phyloP scores from a whole-genome alignment of 768 basidiomycete species.

The Omphalotus guepiniiformis region DNA sequence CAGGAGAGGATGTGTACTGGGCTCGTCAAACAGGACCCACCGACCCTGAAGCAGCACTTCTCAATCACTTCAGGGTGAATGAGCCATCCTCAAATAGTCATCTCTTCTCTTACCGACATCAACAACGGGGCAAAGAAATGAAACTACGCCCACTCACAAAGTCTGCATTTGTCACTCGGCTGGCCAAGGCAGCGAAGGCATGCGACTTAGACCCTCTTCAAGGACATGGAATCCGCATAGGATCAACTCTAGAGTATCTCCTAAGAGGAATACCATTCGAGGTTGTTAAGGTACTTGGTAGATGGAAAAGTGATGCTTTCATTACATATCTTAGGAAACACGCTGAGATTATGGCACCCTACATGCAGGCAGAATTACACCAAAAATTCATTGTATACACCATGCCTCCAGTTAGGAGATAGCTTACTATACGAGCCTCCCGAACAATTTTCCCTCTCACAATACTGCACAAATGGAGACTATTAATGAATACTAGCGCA shows the following conservation, averaged over 20 bases:
- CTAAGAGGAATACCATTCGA: conserved; percentile 19
- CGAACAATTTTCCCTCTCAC: not conserved
- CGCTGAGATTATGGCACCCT: conserved; percentile 17
- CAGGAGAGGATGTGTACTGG: conserved; percentile 30
- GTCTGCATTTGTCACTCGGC: conserved; percentile 12
- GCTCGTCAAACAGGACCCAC: conserved; percentile 21
- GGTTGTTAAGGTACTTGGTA: conserved; percentile 17
- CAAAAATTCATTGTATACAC: conserved; percentile 8
- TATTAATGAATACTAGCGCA: not conserved
- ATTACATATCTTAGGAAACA: conserved; percentile 16
- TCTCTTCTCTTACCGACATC: conserved; percentile 32
- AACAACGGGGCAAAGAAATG: too few species aligned
- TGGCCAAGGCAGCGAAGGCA: conserved; percentile 4
- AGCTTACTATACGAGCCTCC: not conserved
- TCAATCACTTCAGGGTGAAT: conserved; percentile 28
- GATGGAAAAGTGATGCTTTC: conserved; percentile 21
- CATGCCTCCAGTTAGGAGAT: conserved; percentile 2
- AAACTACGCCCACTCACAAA: conserved; percentile 4
- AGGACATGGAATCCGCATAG: conserved; percentile 24
- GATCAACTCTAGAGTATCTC: conserved; percentile 22
- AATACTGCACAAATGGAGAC: too few species aligned
- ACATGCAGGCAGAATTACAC: conserved; percentile 13
- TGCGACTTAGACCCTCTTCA: conserved; percentile 11
- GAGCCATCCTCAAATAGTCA: conserved; percentile 15
- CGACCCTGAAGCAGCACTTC: conserved; percentile 21